Conservation (phyloP, 2,329 filamentous ascomycete genomes). For the Elsinoe arachidis region DNA sequence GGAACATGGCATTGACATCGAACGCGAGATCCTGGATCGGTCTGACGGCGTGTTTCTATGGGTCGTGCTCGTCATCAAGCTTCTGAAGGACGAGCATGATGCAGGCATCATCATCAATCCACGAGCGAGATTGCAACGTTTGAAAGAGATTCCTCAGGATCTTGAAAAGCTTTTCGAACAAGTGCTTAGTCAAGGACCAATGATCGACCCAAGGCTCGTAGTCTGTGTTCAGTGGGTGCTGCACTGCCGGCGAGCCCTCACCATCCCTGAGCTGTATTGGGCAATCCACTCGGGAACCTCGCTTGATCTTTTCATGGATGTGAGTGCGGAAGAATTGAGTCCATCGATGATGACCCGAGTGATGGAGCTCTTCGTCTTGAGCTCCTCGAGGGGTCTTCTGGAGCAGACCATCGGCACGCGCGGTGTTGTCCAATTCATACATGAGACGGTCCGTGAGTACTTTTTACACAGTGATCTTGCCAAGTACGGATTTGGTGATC, state of each 20-base stretch:
- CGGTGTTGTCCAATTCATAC: neutral
- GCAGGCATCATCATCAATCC: slow-evolving; percentile 25
- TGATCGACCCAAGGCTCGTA: slow-evolving; percentile 22
- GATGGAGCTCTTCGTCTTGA: neutral
- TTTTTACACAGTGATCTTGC: neutral
- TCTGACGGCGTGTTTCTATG: slow-evolving; percentile 40
- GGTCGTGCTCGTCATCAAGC: slow-evolving; percentile 38
- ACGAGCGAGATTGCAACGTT: slow-evolving; percentile 18
- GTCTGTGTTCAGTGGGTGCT: slow-evolving; percentile 49
- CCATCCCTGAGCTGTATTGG: slow-evolving; percentile 38
- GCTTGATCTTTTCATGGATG: slow-evolving; percentile 8
- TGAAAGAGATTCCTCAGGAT: slow-evolving; percentile 33
- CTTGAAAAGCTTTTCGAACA: slow-evolving; percentile 44
- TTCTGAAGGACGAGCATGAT: slow-evolving; percentile 37
- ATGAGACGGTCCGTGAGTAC: neutral
- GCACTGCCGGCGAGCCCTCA: slow-evolving; percentile 38
- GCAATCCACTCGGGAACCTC: slow-evolving; percentile 30
- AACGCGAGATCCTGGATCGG: slow-evolving; percentile 28
- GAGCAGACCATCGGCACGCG: neutral
- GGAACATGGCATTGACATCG: slow-evolving; percentile 21
- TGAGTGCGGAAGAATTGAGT: neutral
- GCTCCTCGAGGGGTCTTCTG: neutral
- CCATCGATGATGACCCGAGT: neutral
- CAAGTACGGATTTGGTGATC: slow-evolving; percentile 30
- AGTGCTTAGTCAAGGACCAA: slow-evolving; percentile 30